These are phyloP conservation scores for Sungouiella thailandica DNA, from an alignment of 805 yeast genomes.

Conservation along the genomic window DNA sequence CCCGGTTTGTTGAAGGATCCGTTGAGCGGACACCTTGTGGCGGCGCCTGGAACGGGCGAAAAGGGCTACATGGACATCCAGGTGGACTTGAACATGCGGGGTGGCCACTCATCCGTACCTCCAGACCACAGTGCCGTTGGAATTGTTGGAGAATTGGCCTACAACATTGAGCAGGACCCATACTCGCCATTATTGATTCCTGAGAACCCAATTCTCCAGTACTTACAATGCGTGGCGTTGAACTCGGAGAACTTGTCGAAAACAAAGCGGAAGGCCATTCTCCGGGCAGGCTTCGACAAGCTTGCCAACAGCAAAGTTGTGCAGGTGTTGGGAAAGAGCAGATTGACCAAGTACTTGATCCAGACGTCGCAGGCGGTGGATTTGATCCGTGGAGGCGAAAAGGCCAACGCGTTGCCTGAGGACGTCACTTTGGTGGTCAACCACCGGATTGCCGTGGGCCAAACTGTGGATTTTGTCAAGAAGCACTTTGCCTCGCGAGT, in stretches of 20 bases:
- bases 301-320: conserved; percentile 27
- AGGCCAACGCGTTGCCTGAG: conserved; percentile 38
- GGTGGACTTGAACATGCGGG: conserved; percentile 46
- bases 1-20: conserved; percentile 11
- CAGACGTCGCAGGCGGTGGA: conserved; percentile 33
- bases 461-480: conserved; percentile 18
- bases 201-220: conserved; percentile 55
- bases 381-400: conserved; percentile 33
- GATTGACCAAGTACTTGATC: conserved; percentile 23
- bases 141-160: conserved; percentile 55
- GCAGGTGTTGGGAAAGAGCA: conserved; percentile 13
- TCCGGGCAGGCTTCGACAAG: conserved; percentile 33
- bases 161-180: conserved; percentile 52
- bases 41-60: conserved; percentile 14
- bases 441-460: conserved; percentile 33
- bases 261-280: conserved; percentile 23
- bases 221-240: conserved; percentile 61
- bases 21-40: conserved; percentile 8
- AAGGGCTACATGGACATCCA: conserved; percentile 13
- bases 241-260: conserved; percentile 26
- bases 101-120: conserved; percentile 81
- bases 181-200: conserved; percentile 42
- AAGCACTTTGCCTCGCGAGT: conserved; percentile 27
- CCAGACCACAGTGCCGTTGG: conserved; percentile 82
- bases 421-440: conserved; percentile 24